Evolutionary conservation across 345 rosid genomes (phyloP).

Genomic region (Linum usitatissimum): DNA sequence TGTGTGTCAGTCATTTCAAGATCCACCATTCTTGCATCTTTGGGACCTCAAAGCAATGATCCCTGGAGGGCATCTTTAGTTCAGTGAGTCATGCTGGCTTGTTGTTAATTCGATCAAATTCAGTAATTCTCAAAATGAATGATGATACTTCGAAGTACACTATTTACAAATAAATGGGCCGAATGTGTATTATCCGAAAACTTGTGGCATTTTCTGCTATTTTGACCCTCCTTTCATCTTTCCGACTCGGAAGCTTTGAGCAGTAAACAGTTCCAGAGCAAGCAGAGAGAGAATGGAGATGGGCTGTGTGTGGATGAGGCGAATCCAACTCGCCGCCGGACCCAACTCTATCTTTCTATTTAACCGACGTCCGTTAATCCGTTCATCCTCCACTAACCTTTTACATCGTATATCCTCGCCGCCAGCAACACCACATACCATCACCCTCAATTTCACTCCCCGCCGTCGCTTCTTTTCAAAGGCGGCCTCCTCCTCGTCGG

Average conservation of each 20-base stretch:
- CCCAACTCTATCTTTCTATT: conserved; percentile 9
- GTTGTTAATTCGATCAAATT: too few species aligned
- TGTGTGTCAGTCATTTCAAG: too few species aligned
- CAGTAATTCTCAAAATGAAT: too few species aligned
- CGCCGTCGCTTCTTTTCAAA: conserved; percentile 18
- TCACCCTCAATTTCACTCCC: conserved; percentile 15
- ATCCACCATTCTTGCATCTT: too few species aligned
- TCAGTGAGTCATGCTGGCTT: too few species aligned
- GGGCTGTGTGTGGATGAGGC: conserved; percentile 37
- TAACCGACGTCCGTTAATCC: conserved; percentile 11
- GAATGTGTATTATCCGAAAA: too few species aligned
- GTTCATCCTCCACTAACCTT: neutral
- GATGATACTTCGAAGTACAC: too few species aligned
- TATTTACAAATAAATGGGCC: too few species aligned
- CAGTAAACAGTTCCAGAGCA: neutral
- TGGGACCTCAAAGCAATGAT: too few species aligned
- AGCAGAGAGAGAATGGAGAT: conserved; percentile 22
- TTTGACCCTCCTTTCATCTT: too few species aligned
- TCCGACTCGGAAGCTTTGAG: neutral
- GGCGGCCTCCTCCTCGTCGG: conserved; percentile 16
- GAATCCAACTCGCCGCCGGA: conserved; percentile 13
- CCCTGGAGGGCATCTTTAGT: too few species aligned
- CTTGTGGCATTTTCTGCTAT: too few species aligned
- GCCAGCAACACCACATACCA: neutral
- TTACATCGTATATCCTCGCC: neutral